Evolutionary conservation across 2,329 filamentous ascomycete genomes (phyloP), one percentile per base, ranked within the genome.

Genomic region (Fusarium nygamai): DNA sequence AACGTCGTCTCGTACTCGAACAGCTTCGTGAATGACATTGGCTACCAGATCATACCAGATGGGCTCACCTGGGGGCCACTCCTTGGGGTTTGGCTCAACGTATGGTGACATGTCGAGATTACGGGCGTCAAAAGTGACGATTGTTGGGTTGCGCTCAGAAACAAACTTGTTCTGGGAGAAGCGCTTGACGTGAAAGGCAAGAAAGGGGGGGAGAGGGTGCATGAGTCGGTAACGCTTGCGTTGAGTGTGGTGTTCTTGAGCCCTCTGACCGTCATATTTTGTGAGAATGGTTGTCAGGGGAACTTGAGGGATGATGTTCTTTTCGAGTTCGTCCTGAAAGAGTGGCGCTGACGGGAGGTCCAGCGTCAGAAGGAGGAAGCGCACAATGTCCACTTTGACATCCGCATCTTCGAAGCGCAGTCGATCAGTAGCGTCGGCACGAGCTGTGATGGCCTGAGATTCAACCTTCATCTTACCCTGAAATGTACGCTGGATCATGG

Each of bases 111-210:
- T 92, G 81, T 99, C 95, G 14, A 99, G 90, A 47, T 92, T 80
- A 69, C 92, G 89, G 9, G 94, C 92, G 73, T 96, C 94, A 83
- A 98, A 99, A 0, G 96, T 98, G 73, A 99, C 96, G 79, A 99
- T 99, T 16, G 96, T 99, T 2, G 96, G 96, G 82, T 99, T 99
- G 58, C 96, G 93, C 84, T 98, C 96, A 5, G 93, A 90, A 27
- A 99, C 94, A 80, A 99, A 99, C 82, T 98, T 98, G 86, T 99
- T 99, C 75, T 93, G 92, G 76, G 92, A 94, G 88, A 99, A 99
- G 77, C 96, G 94, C 86, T 98, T 98, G 85, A 98, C 92, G 85
- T 99, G 96, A 85, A 99, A 94, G 61, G 96, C 87, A 24, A 99
- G 90, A 81, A 93, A 98, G 0, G 95, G 96, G 2, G 96, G 96